phyloP scores from a whole-genome alignment of 345 rosid genomes.

The Combretum micranthum region DNA sequence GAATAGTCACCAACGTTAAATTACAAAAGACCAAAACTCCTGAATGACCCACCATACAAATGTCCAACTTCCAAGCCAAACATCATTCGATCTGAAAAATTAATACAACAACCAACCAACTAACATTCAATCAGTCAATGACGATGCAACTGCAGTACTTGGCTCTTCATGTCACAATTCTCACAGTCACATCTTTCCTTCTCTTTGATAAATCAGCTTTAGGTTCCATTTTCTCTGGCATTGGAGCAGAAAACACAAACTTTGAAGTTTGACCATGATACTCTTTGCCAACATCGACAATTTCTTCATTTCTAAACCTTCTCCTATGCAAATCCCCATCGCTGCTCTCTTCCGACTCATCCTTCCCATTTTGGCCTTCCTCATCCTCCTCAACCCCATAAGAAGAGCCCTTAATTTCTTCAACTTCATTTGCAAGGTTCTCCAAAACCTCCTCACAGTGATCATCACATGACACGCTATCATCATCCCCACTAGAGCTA shows the following conservation, averaged over 20 bases:
- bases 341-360: constrained; percentile 22
- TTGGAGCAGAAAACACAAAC: constrained; percentile 49
- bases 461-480: constrained; percentile 32
- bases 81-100: too few species aligned
- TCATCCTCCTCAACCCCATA: constrained; percentile 20
- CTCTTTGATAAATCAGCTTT: constrained; percentile 31
- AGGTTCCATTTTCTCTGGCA: constrained; percentile 65
- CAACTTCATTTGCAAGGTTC: constrained; percentile 18
- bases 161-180: constrained; percentile 14
- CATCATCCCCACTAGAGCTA: constrained; percentile 31
- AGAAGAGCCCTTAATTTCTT: constrained; percentile 23
- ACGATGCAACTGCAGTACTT: background rate
- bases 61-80: too few species aligned
- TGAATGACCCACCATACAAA: too few species aligned
- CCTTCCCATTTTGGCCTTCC: constrained; percentile 17
- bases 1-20: too few species aligned
- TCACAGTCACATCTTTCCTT: constrained; percentile 27
- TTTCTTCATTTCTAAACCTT: constrained; percentile 1
- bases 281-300: constrained; percentile 7
- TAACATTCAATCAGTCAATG: background rate
- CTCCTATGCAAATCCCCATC: constrained; percentile 16
- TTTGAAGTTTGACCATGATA: constrained; percentile 20
- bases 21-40: too few species aligned
- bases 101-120: constrained; percentile 1
- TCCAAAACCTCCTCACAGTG: constrained; percentile 19